Conservation (phyloP, 1,284 basidiomycete genomes). For the Coniferiporia sulphurascens region DNA sequence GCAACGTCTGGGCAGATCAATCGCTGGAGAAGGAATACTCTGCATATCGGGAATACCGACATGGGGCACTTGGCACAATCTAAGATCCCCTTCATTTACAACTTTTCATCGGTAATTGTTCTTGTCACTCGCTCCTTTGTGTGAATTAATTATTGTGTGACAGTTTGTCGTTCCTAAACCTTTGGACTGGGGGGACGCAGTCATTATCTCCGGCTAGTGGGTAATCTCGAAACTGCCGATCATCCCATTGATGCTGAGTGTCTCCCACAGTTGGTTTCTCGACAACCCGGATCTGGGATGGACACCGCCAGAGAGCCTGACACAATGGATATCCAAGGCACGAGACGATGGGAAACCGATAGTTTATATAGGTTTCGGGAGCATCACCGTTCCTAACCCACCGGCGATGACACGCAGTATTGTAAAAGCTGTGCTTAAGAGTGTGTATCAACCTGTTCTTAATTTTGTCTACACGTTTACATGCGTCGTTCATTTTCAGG, state of each 20-base stretch:
- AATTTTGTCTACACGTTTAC: background rate
- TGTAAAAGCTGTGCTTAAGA: constrained; percentile 59
- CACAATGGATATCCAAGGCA: constrained; percentile 54
- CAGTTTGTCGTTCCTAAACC: constrained; percentile 65
- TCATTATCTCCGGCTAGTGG: constrained; percentile 56
- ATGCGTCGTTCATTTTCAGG: constrained; percentile 30
- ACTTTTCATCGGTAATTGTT: constrained; percentile 39
- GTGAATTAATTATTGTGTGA: constrained; percentile 17
- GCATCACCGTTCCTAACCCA: constrained; percentile 71
- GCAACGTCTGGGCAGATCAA: constrained; percentile 73
- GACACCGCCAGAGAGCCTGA: constrained; percentile 48
- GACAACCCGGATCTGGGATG: constrained; percentile 59
- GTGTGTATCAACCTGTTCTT: constrained; percentile 29
- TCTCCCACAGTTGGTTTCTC: constrained; percentile 51
- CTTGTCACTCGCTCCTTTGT: background rate
- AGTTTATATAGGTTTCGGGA: constrained; percentile 74
- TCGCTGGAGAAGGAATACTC: constrained; percentile 57
- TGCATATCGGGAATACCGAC: constrained; percentile 55
- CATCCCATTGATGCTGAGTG: background rate
- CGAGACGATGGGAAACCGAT: constrained; percentile 54
- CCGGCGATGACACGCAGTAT: constrained; percentile 59
- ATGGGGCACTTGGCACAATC: constrained; percentile 63
- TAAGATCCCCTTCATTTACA: constrained; percentile 71
- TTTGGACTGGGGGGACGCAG: constrained; percentile 73
- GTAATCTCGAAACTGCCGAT: constrained; percentile 20